Evolutionary conservation across 1,139 yeast species (phyloP), one percentile per base, ranked within the genome.

Genomic region (Pichia sp.): DNA sequence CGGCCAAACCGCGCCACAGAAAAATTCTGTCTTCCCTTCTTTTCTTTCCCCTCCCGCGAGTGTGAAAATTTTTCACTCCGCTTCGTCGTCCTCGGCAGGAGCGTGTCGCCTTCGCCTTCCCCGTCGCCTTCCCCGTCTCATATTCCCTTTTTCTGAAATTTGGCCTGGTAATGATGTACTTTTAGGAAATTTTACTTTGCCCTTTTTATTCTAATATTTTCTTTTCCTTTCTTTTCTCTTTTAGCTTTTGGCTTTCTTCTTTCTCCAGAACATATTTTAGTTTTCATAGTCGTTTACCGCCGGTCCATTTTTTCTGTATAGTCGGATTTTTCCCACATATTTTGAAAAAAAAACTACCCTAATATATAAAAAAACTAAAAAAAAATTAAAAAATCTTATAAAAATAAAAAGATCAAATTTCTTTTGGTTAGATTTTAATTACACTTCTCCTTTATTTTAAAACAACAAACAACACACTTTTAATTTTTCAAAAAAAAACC

Each of bases 321-420:
- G 43, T 32, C 33, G 40, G 43, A 24, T 26, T 28, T 29, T 32
- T 6, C 34, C 40, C 29, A 32, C 37, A 40, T 44, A 44, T 37
- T 28, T 39, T 23, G 31, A 38, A 45, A 45, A 37, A 38, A 26
- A 23, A 22, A 29, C 18, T 20, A 22, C 32, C 5, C 24, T 26
- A 14, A 31, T 37, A 16, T 15, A 20, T 31, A 32, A 42, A 43
- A 45, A 46, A 43, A 41, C 36, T 33, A 37, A 43, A 46, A 46
- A 43, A 40, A 46, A 28, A 11, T 28, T 24, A 35, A 49, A 50
- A 50, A 50, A 52, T 50, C 46, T 42, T 35, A 35, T 33, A 46
- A 51, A 50, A 49, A 48, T 40, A 45, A 49, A 49, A 46, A 35
- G 47, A 46, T 45, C 41, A 35, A 42, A 24, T 22, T 32, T 15